Conservation (phyloP, 805 yeast species). For the Wickerhamiella vanderwaltii region DNA sequence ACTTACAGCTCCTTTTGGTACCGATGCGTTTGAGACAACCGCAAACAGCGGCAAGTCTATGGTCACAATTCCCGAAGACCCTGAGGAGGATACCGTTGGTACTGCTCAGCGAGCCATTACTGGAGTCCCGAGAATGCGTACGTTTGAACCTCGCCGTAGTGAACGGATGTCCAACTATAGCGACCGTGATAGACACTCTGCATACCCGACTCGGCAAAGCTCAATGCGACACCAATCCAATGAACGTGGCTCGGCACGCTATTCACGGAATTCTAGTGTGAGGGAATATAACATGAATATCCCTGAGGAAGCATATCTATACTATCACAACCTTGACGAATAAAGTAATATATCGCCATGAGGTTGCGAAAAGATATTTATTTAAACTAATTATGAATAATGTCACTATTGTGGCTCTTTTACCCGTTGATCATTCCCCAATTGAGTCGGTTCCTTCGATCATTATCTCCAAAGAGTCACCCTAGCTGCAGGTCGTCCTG, state of each 20-base stretch:
- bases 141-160: background rate
- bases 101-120: slow-evolving; percentile 3
- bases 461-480: no score
- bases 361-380: no score
- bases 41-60: slow-evolving; percentile 13
- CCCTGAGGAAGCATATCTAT: slow-evolving; percentile 20
- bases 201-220: slow-evolving; percentile 9
- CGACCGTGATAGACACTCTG: background rate
- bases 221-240: slow-evolving; percentile 5
- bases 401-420: no score
- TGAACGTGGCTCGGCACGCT: slow-evolving; percentile 4
- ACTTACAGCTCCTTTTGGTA: slow-evolving; percentile 2
- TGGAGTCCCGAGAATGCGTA: slow-evolving; percentile 5
- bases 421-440: no score
- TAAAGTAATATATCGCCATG: no score
- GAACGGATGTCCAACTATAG: background rate
- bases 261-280: slow-evolving; percentile 16
- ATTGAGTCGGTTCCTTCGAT: no score
- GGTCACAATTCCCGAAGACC: slow-evolving; percentile 15
- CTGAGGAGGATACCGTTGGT: slow-evolving; percentile 7
- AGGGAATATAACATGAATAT: slow-evolving; percentile 17
- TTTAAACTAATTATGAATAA: no score
- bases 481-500: no score
- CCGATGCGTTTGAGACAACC: slow-evolving; percentile 12
- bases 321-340: slow-evolving; percentile 12